Evolutionary conservation across 768 basidiomycete species (phyloP).

Genomic region (Trametes cinnabarina): DNA sequence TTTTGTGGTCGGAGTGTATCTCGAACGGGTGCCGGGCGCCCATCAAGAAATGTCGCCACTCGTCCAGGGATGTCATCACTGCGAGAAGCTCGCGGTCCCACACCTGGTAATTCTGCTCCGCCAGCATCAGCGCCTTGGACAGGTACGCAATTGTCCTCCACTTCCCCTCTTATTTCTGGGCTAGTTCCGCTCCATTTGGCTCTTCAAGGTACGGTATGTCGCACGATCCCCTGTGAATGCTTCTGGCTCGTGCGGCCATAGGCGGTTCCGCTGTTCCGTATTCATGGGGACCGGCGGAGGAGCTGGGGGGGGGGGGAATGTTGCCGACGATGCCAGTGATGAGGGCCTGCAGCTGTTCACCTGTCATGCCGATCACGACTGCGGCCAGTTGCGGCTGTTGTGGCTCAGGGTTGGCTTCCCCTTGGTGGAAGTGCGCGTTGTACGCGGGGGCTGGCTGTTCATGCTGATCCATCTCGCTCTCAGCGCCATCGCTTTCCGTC

Average conservation of each 20-base stretch:
- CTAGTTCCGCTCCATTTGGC: constrained; percentile 25
- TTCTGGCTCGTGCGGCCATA: constrained; percentile 4
- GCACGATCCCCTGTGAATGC: not conserved
- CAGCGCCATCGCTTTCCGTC: no score
- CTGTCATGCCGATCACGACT: no score
- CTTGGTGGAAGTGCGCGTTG: no score
- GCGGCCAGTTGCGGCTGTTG: no score
- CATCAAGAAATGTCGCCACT: constrained; percentile 29
- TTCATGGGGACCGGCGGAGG: no score
- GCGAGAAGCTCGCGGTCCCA: constrained; percentile 40
- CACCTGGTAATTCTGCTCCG: constrained; percentile 31
- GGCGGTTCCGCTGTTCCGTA: not conserved
- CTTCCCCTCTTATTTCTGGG: constrained; percentile 19
- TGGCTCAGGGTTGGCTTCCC: no score
- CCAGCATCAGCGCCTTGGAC: constrained; percentile 4
- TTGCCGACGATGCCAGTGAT: no score
- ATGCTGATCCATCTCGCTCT: no score
- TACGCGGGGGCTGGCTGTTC: no score
- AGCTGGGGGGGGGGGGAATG: no score
- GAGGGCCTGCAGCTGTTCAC: no score
- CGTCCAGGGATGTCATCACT: constrained; percentile 28
- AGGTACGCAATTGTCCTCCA: constrained; percentile 15
- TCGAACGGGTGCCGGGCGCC: constrained; percentile 15
- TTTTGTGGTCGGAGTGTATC: constrained; percentile 32
- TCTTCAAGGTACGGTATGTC: constrained; percentile 8